Conservation (phyloP, 2,329 filamentous ascomycete species). For the Dothideomycetes sp. region DNA sequence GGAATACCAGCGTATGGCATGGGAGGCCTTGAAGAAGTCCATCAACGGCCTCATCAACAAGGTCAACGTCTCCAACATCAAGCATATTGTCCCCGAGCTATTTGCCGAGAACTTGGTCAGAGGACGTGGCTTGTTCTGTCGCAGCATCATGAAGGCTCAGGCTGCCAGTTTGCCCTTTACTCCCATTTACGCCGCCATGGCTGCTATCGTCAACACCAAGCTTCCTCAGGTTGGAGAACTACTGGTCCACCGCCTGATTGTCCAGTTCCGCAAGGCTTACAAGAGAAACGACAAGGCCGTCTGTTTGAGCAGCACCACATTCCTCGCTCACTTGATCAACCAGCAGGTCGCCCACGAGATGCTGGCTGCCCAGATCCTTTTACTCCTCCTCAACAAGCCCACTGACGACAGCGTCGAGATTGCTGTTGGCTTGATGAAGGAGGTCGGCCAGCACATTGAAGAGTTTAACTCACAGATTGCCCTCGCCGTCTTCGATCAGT, state of each 20-base stretch:
- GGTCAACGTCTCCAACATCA: constrained; percentile 96
- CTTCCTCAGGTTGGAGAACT: constrained; percentile 89
- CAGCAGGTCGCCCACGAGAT: constrained; percentile 94
- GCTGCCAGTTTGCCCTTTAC: constrained; percentile 92
- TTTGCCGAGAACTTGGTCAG: constrained; percentile 91
- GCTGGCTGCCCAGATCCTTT: constrained; percentile 80
- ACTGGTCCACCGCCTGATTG: constrained; percentile 69
- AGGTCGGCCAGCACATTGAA: constrained; percentile 87
- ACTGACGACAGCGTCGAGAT: constrained; percentile 98
- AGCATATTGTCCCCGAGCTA: constrained; percentile 89
- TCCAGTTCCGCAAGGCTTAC: constrained; percentile 93
- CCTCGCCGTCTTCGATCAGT: constrained; percentile 87
- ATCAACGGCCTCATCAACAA: constrained; percentile 99
- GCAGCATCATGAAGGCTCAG: constrained; percentile 97
- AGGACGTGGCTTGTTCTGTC: constrained; percentile 83
- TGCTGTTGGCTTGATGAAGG: constrained; percentile 82
- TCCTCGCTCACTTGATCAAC: constrained; percentile 90
- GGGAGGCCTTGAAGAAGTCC: constrained; percentile 97
- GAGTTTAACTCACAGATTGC: constrained; percentile 89
- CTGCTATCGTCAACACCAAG: constrained; percentile 94
- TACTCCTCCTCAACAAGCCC: constrained; percentile 87
- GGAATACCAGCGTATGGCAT: constrained; percentile 97
- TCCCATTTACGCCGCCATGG: constrained; percentile 91
- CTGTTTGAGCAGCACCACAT: constrained; percentile 83
- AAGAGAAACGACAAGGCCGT: constrained; percentile 95